phyloP scores from a whole-genome alignment of 1,284 basidiomycete species.

The Fomitiporia mediterranea region DNA sequence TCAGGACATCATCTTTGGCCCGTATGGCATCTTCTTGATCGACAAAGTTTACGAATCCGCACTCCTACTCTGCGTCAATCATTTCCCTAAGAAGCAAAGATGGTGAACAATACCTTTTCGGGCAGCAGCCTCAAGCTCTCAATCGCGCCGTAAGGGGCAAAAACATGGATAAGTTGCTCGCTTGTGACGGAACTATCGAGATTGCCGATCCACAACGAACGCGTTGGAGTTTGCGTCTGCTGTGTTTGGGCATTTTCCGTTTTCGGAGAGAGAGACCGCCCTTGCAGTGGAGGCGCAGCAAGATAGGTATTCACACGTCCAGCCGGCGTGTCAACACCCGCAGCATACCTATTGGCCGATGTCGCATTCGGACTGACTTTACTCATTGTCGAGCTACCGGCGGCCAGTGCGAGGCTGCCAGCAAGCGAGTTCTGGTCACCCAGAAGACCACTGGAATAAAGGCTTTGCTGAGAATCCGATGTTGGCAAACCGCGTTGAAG shows the following conservation, averaged over 20 bases:
- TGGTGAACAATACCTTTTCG: slow-evolving; percentile 69
- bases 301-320: slow-evolving; percentile 63
- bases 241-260: slow-evolving; percentile 54
- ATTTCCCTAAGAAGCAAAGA: slow-evolving; percentile 3
- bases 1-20: slow-evolving; percentile 95
- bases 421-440: slow-evolving; percentile 20
- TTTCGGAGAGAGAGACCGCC: slow-evolving; percentile 74
- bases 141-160: slow-evolving; percentile 94
- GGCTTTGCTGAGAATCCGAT: slow-evolving; percentile 47
- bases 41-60: slow-evolving; percentile 98
- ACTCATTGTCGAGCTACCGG: slow-evolving; percentile 53
- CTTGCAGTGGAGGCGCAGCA: slow-evolving; percentile 56
- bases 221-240: slow-evolving; percentile 86
- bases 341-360: slow-evolving; percentile 65
- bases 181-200: slow-evolving; percentile 90
- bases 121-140: slow-evolving; percentile 91
- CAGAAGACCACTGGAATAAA: slow-evolving; percentile 41
- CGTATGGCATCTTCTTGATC: slow-evolving; percentile 91
- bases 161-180: slow-evolving; percentile 91
- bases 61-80: slow-evolving; percentile 58
- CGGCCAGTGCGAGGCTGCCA: slow-evolving; percentile 40
- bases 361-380: slow-evolving; percentile 45
- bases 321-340: slow-evolving; percentile 37
- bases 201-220: slow-evolving; percentile 97
- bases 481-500: slow-evolving; percentile 60